Base-by-base conservation (phyloP, 1,284 basidiomycete genomes). In the Bondarzewia mesenterica region DNA sequence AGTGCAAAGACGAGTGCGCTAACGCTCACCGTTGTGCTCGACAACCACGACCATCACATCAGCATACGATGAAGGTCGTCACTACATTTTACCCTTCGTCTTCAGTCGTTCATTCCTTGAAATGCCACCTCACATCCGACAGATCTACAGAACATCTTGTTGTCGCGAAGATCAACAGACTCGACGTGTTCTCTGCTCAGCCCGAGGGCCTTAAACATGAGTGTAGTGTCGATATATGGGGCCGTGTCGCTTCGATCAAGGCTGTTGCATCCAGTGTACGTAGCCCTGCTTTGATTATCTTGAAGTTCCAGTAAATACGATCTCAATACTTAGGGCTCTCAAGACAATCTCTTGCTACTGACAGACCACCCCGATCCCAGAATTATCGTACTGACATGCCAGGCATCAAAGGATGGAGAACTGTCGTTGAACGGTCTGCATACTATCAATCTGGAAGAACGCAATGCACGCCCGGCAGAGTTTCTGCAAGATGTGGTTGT, bases 361-460 rank as follows among this genome's bases (percentile, higher is more conserved):
- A 74, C 82, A 1, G 83, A 84, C 52, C 84, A 87, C 56, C 86
- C 87, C 2, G 77, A 85, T 32, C 82, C 85, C 5, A 77, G 79
- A 53, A 68, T 87, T 7, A 61, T 88, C 25, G 69, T 87, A 52
- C 65, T 89, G 21, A 60, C 68, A 7, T 84, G 44, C 36, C 80
- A 56, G 57, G 62, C 6, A 61, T 71, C 44, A 59, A 64, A 21
- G 29, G 60, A 58, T 12, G 70, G 68, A 1, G 55, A 55, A 18
- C 62, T 63, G 8, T 58, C 62, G 16, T 63, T 87, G 14, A 60
- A 56, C 2, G 59, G 63, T 7, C 70, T 63, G 20, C 73, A 72
- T 45, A 61, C 69, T 40, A 57, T 80, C 7, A 64, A 74, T 18
- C 64, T 89, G 21, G 68, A 70, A 45, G 83, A 87, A 50, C 72